Conservation (phyloP, 176 grass and related monocot genomes). For the Triticum timopheevii region DNA sequence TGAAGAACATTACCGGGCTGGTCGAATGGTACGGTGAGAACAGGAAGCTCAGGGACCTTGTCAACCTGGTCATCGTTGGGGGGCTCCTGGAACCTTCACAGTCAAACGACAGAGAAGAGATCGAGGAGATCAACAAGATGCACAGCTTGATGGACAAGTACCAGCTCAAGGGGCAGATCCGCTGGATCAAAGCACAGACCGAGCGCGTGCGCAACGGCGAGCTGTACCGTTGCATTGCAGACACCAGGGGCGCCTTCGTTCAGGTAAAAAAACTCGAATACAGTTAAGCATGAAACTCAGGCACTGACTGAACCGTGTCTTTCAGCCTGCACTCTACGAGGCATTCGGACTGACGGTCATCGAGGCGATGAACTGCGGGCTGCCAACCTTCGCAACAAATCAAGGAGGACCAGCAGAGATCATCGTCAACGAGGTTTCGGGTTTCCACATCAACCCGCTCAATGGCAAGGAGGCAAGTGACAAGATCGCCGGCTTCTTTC, state of each 20-base stretch:
- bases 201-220: constrained; percentile 83
- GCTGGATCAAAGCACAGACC: constrained; percentile 92
- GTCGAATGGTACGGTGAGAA: constrained; percentile 95
- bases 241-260: constrained; percentile 86
- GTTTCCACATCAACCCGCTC: constrained; percentile 88
- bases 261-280: constrained; percentile 42
- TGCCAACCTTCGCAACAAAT: constrained; percentile 90
- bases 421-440: constrained; percentile 77
- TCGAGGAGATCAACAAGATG: constrained; percentile 97
- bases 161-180: constrained; percentile 77
- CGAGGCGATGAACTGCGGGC: constrained; percentile 96
- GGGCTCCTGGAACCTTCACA: constrained; percentile 77
- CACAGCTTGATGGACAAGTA: constrained; percentile 75
- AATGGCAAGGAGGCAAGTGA: constrained; percentile 66
- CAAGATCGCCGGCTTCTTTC: constrained; percentile 85
- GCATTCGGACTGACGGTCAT: constrained; percentile 94
- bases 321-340: constrained; percentile 94
- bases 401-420: constrained; percentile 94
- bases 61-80: constrained; percentile 76
- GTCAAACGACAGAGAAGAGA: constrained; percentile 97
- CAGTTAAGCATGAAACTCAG: neutral
- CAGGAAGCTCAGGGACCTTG: constrained; percentile 74
- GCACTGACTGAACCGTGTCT: neutral
- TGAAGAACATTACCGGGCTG: constrained; percentile 94
- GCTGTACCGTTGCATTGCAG: constrained; percentile 89